Evolutionary conservation across 495 filamentous ascomycete species (phyloP), one percentile per base, ranked within the genome.

Genomic region (Hypoxylon cercidicola): DNA sequence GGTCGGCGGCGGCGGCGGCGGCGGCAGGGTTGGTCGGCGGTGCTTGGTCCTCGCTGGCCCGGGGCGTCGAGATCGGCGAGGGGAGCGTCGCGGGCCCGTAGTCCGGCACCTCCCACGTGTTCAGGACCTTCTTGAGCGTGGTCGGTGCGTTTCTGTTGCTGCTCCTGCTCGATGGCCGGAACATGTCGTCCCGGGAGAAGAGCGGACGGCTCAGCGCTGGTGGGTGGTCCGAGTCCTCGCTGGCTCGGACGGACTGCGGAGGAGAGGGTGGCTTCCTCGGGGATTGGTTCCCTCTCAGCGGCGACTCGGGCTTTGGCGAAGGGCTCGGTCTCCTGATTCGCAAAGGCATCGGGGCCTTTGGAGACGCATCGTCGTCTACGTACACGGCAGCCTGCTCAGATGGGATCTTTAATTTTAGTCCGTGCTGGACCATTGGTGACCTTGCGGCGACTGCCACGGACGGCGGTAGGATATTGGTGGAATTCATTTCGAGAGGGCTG

Each of bases 401-500:
- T 12, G 63, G 62, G 12, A 74, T 61, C 15, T 69, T 64, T 3
- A 72, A 32, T 13, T 74, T 66, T 15, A 72, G 58, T 10, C 72
- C 66, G 16, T 67, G 62, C 18, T 68, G 64, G 16, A 46, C 68
- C 16, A 80, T 65, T 1, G 75, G 79, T 0, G 76, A 78, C 51
- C 64, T 76, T 10, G 73, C 23, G 0, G 74, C 47, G 0, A 55
- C 44, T 12, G 51, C 40, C n/a, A 60, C 35, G 4, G 44, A n/a
- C 15, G 55, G 37, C 16, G 73, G 50, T 2, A 59, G 49, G 10
- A 44, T 49, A 45, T 62, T 72, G 19, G 51, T 43, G 44, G 77
- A 77, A 46, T 78, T 74, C 47, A 78, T 71, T 23, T 81, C 78
- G n/a, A 78, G 65, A 6, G 77, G 77, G 39, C 73, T 77, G 23